These are phyloP conservation scores for Dendrobium nobile DNA, from an alignment of 106 monocot species.

Conservation along the genomic window DNA sequence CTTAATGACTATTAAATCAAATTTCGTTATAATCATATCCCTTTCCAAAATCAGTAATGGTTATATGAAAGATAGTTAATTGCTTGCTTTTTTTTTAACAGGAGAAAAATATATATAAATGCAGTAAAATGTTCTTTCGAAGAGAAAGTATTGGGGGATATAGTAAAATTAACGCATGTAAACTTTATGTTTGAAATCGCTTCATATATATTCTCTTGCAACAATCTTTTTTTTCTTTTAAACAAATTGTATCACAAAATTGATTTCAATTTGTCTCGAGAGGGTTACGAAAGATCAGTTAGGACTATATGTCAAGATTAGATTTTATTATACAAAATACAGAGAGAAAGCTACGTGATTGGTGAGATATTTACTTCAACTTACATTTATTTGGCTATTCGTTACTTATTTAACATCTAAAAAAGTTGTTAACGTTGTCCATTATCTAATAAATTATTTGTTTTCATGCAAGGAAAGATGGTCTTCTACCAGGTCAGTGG, in stretches of 20 bases:
- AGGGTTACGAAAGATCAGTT: neutral
- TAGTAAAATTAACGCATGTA: too few species aligned
- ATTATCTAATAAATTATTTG: neutral
- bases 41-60: too few species aligned
- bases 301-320: neutral
- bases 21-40: too few species aligned
- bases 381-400: neutral
- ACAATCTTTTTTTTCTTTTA: neutral
- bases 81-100: too few species aligned
- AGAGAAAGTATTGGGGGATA: too few species aligned
- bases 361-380: neutral
- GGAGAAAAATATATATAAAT: too few species aligned
- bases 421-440: neutral
- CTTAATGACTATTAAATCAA: too few species aligned
- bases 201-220: too few species aligned
- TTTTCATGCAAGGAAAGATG: slow-evolving; percentile 23
- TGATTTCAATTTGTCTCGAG: neutral
- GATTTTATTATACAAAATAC: neutral
- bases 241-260: neutral
- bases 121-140: too few species aligned
- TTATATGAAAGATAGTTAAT: too few species aligned
- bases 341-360: neutral
- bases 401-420: neutral
- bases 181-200: too few species aligned
- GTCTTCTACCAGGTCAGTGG: slow-evolving; percentile 48